These are phyloP conservation scores for Millerago galiae DNA, from an alignment of 805 yeast genomes.

Conservation along the genomic window DNA sequence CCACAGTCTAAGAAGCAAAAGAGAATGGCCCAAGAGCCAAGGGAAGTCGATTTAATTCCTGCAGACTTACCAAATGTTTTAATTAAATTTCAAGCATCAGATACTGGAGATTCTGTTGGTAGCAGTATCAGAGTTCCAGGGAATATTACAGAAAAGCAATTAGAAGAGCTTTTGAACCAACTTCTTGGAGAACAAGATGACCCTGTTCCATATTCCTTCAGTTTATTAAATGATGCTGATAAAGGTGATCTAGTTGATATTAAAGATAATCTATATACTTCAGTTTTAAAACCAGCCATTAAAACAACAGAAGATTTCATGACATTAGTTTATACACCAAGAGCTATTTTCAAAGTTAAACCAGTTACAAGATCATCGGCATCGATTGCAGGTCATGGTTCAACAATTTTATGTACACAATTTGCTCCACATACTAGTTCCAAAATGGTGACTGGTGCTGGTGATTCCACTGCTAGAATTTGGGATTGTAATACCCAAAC, in stretches of 20 bases:
- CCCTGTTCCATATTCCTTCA: slow-evolving; percentile 85
- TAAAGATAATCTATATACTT: slow-evolving; percentile 66
- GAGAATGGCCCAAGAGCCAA: slow-evolving; percentile 74
- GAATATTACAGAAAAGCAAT: slow-evolving; percentile 72
- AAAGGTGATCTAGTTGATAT: slow-evolving; percentile 57
- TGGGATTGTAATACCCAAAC: slow-evolving; percentile 98
- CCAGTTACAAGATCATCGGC: slow-evolving; percentile 89
- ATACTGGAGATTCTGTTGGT: slow-evolving; percentile 81
- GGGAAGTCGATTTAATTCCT: slow-evolving; percentile 70
- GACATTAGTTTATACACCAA: slow-evolving; percentile 87
- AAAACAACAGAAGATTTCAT: slow-evolving; percentile 90
- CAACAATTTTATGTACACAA: slow-evolving; percentile 85
- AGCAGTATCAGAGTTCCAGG: slow-evolving; percentile 91
- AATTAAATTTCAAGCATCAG: slow-evolving; percentile 86
- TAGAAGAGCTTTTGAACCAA: slow-evolving; percentile 82
- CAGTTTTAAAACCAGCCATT: slow-evolving; percentile 79
- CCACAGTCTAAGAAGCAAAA: slow-evolving; percentile 89
- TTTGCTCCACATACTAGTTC: slow-evolving; percentile 89
- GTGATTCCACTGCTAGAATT: slow-evolving; percentile 90
- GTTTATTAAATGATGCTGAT: slow-evolving; percentile 47
- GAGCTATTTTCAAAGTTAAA: slow-evolving; percentile 89
- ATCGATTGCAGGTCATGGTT: slow-evolving; percentile 92
- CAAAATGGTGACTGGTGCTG: slow-evolving; percentile 90
- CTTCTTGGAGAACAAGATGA: slow-evolving; percentile 56
- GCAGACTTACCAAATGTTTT: slow-evolving; percentile 79